Evolutionary conservation across 108 stramenopile genomes (phyloP).

Genomic region (Mediolabrus comicus): DNA sequence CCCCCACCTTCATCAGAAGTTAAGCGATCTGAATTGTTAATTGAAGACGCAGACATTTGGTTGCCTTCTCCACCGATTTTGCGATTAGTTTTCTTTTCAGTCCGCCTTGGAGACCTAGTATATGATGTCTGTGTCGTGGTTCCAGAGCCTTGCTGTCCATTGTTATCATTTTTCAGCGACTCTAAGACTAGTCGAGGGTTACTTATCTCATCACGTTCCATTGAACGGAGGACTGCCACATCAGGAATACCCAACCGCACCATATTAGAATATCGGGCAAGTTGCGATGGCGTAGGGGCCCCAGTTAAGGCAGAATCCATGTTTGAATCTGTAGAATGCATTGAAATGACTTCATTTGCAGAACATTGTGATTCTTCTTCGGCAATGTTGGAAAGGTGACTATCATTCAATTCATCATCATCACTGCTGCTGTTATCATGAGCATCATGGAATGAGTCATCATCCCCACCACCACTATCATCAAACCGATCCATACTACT

Average conservation of each 20-base stretch:
- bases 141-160: neutral
- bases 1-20: neutral
- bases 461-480: neutral
- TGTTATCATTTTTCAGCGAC: constrained; percentile 19
- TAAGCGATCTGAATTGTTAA: neutral
- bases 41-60: neutral
- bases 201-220: constrained; percentile 38
- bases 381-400: neutral
- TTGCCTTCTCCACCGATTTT: neutral
- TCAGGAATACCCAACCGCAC: constrained; percentile 42
- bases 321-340: neutral
- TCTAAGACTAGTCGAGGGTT: neutral
- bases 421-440: neutral
- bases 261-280: constrained; percentile 38
- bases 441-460: neutral
- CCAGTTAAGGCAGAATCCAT: neutral
- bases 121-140: neutral
- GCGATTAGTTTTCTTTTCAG: neutral
- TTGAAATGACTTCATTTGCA: constrained; percentile 1
- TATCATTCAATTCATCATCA: neutral
- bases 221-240: constrained; percentile 30
- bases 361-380: neutral
- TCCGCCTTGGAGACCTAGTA: neutral
- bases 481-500: neutral
- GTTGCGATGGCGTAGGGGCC: constrained; percentile 19